These are phyloP conservation scores for Phellopilus nigrolimitatus DNA, from an alignment of 1,284 basidiomycete genomes.

Conservation along the genomic window DNA sequence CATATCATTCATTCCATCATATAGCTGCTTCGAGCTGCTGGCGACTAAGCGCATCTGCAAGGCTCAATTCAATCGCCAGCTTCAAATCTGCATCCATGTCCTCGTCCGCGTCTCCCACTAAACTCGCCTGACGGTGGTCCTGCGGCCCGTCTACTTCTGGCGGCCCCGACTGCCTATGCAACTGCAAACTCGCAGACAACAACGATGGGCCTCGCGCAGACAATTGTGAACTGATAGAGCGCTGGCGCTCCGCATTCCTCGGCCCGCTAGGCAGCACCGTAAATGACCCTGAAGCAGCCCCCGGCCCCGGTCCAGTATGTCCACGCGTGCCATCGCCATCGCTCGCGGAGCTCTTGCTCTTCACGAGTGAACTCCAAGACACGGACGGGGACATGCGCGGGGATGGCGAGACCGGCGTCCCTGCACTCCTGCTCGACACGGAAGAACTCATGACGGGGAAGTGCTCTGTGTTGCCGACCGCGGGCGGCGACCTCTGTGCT, in stretches of 20 bases:
- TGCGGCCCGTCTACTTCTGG: slow-evolving; percentile 14
- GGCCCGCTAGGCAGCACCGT: no score
- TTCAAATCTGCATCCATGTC: slow-evolving; percentile 46
- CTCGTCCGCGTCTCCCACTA: slow-evolving; percentile 22
- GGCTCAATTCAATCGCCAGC: slow-evolving; percentile 51
- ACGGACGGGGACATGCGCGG: neutral
- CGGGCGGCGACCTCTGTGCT: slow-evolving; percentile 10
- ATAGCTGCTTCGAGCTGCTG: no score
- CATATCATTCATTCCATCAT: neutral
- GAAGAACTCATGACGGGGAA: slow-evolving; percentile 30
- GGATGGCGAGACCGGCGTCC: slow-evolving; percentile 8
- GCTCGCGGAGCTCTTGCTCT: no score
- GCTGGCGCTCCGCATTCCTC: neutral
- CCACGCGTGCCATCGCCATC: no score
- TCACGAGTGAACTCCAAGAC: slow-evolving; percentile 4
- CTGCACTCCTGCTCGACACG: slow-evolving; percentile 26
- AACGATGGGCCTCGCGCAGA: slow-evolving; percentile 6
- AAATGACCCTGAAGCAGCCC: no score
- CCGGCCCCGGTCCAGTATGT: no score
- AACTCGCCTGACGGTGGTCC: neutral
- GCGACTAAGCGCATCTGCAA: slow-evolving; percentile 46
- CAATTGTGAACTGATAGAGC: no score
- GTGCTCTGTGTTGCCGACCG: slow-evolving; percentile 23
- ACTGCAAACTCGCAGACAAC: slow-evolving; percentile 4
- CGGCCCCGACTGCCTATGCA: slow-evolving; percentile 11